Conservation (phyloP, 495 filamentous ascomycete species). For the Podospora comata region DNA sequence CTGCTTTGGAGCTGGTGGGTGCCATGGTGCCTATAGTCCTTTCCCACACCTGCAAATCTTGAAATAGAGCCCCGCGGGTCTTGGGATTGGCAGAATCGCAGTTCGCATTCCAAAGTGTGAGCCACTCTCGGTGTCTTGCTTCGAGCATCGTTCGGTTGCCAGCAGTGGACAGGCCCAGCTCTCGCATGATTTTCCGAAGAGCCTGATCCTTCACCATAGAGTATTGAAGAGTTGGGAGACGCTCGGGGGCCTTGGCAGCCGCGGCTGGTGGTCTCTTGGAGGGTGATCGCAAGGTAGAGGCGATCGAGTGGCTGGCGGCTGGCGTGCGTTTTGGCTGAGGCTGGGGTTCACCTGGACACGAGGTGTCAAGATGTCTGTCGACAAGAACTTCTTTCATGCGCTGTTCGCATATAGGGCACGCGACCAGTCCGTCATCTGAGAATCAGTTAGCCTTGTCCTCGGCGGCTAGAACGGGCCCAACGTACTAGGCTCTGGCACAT, state of each 20-base stretch:
- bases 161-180: slow-evolving; percentile 72
- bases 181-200: slow-evolving; percentile 74
- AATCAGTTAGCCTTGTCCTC: slow-evolving; percentile 25
- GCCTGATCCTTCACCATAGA: slow-evolving; percentile 70
- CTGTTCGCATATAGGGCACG: slow-evolving; percentile 75
- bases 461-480: not conserved
- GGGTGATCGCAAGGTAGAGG: slow-evolving; percentile 2
- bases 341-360: slow-evolving; percentile 41
- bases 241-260: slow-evolving; percentile 35
- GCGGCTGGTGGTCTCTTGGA: slow-evolving; percentile 8
- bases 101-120: slow-evolving; percentile 95
- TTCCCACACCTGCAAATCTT: slow-evolving; percentile 83
- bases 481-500: slow-evolving; percentile 33
- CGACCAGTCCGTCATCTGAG: slow-evolving; percentile 68
- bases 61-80: slow-evolving; percentile 64
- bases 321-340: slow-evolving; percentile 10
- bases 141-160: slow-evolving; percentile 67
- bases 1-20: slow-evolving; percentile 31
- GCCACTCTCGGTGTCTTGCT: slow-evolving; percentile 84
- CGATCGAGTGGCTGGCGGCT: slow-evolving; percentile 19
- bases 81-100: slow-evolving; percentile 76
- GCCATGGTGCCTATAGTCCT: slow-evolving; percentile 60
- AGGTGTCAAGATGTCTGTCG: slow-evolving; percentile 73
- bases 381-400: slow-evolving; percentile 75
- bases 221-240: slow-evolving; percentile 77